Percentiles rank a stretch among this genome's conserved stretches.
These are phyloP conservation scores for Amphicarpaea edgeworthii DNA, from an alignment of 306 rosid species.

Conservation along the genomic window DNA sequence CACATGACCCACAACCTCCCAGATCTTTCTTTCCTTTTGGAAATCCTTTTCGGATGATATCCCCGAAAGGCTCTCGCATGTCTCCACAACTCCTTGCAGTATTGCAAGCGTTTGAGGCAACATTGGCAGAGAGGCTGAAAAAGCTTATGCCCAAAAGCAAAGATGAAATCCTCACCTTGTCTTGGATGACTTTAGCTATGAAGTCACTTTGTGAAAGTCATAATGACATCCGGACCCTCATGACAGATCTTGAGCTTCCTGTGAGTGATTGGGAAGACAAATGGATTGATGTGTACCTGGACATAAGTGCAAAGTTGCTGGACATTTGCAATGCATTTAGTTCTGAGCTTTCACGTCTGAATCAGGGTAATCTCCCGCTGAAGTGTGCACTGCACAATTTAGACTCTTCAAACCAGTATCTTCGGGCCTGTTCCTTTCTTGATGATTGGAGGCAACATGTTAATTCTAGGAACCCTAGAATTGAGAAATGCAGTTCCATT, in stretches of 20 bases:
- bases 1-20: conserved; percentile 74
- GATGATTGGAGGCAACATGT: conserved; percentile 74
- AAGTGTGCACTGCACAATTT: conserved; percentile 69
- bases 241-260: conserved; percentile 73
- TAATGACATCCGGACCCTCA: conserved; percentile 61
- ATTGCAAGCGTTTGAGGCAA: conserved; percentile 67
- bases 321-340: conserved; percentile 80
- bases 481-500: conserved; percentile 61
- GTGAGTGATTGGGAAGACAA: conserved; percentile 81
- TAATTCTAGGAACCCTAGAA: conserved; percentile 59
- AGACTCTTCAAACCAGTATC: conserved; percentile 58
- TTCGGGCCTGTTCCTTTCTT: conserved; percentile 62
- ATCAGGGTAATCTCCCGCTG: conserved; percentile 69
- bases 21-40: conserved; percentile 78
- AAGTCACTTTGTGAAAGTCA: conserved; percentile 69
- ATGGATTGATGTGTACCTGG: conserved; percentile 88
- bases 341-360: conserved; percentile 82
- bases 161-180: conserved; percentile 73
- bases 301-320: conserved; percentile 76
- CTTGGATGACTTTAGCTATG: conserved; percentile 85
- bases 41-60: conserved; percentile 72
- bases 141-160: conserved; percentile 67
- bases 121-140: conserved; percentile 68
- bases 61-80: conserved; percentile 70
- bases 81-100: conserved; percentile 59